A percentile compares a stretch with the other conserved stretches of the same genome.
Evolutionary conservation across 163 green algal genomes (phyloP).

Genomic region (Chlamydomonas reinhardtii): DNA sequence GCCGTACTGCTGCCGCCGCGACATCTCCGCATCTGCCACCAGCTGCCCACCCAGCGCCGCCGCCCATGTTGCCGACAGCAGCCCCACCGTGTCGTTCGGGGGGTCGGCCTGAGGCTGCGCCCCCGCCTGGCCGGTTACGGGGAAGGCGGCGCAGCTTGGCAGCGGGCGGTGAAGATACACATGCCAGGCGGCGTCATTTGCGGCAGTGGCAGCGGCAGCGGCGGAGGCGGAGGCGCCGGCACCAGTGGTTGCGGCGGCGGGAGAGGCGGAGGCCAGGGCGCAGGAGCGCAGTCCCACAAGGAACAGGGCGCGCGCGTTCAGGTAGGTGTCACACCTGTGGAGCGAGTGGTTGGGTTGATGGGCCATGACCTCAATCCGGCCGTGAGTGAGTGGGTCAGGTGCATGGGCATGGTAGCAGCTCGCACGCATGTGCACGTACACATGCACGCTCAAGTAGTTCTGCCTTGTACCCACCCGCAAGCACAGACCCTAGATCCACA

Average conservation of each 20-base stretch:
- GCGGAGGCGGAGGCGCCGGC: neutral
- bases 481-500: no score
- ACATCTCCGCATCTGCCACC: conserved; percentile 43
- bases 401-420: no score
- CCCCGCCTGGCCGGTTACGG: neutral
- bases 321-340: conserved; percentile 5
- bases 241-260: neutral
- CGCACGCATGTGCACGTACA: no score
- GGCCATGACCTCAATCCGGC: no score
- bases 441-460: no score
- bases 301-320: conserved; percentile 62
- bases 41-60: conserved; percentile 48
- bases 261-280: neutral
- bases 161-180: no score
- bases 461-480: no score
- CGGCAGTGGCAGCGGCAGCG: neutral
- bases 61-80: conserved; percentile 9
- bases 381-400: no score
- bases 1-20: conserved; percentile 4
- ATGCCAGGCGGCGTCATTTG: no score
- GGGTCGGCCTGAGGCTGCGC: no score
- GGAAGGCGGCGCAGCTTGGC: neutral
- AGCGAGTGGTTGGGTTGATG: no score
- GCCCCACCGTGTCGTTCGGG: no score
- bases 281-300: neutral